These are phyloP conservation scores for Sarocladiaceae sp. DNA, from an alignment of 2,329 filamentous ascomycete species.

Conservation along the genomic window DNA sequence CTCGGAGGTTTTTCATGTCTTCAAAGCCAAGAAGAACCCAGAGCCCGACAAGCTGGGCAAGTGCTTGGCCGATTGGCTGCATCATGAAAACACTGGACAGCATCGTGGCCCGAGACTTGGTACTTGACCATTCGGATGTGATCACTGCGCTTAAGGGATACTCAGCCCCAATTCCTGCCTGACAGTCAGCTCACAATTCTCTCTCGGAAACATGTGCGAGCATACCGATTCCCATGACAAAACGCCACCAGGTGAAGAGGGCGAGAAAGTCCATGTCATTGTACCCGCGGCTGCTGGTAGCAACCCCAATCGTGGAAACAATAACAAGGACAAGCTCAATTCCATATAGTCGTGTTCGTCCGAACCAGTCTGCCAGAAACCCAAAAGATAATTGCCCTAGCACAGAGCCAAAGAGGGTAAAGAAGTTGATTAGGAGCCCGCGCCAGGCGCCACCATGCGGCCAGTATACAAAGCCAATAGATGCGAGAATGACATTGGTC, in stretches of 20 bases:
- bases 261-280: slow-evolving; percentile 44
- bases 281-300: slow-evolving; percentile 25
- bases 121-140: slow-evolving; percentile 61
- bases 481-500: slow-evolving; percentile 50
- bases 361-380: slow-evolving; percentile 49
- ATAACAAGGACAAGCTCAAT: slow-evolving; percentile 53
- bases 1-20: slow-evolving; percentile 3
- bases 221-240: slow-evolving; percentile 6
- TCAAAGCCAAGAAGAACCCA: slow-evolving; percentile 8
- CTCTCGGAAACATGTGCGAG: background rate
- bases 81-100: slow-evolving; percentile 65
- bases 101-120: slow-evolving; percentile 63
- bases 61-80: slow-evolving; percentile 64
- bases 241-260: slow-evolving; percentile 29
- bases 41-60: slow-evolving; percentile 41
- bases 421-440: slow-evolving; percentile 46
- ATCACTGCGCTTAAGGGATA: slow-evolving; percentile 66
- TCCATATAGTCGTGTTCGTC: slow-evolving; percentile 52
- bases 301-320: slow-evolving; percentile 50
- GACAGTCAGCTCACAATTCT: slow-evolving; percentile 13
- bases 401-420: slow-evolving; percentile 45
- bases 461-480: slow-evolving; percentile 49
- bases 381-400: slow-evolving; percentile 49
- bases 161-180: slow-evolving; percentile 58
- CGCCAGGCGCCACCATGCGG: slow-evolving; percentile 40